Percentiles rank a stretch among this genome's conserved stretches.
phyloP scores from a whole-genome alignment of 306 rosid genomes.

The Vigna angularis region DNA sequence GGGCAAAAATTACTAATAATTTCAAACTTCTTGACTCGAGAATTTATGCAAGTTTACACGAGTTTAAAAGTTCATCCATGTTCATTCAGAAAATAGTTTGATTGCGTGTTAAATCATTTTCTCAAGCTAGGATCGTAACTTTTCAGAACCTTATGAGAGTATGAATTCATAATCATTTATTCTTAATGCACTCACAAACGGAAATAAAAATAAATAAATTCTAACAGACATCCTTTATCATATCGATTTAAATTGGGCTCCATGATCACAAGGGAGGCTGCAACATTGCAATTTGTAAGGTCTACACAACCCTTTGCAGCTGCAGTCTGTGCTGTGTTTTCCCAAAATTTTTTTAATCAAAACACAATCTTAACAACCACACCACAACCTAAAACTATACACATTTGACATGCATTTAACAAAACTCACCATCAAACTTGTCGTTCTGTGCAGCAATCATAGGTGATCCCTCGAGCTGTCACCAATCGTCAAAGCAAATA shows the following conservation, averaged over 20 bases:
- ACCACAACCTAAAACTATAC: neutral
- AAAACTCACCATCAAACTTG: constrained; percentile 80
- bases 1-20: no score
- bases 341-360: neutral
- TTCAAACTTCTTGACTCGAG: no score
- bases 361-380: neutral
- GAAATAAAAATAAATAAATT: neutral
- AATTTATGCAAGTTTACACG: no score
- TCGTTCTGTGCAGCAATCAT: constrained; percentile 87
- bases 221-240: neutral
- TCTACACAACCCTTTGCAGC: neutral
- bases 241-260: neutral
- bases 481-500: constrained; percentile 27
- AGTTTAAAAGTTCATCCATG: no score
- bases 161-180: neutral
- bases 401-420: neutral
- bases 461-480: constrained; percentile 91
- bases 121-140: no score
- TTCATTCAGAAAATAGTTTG: no score
- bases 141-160: no score
- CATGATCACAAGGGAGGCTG: neutral
- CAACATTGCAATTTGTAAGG: neutral
- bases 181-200: neutral
- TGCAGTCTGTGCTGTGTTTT: neutral
- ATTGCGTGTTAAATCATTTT: no score